phyloP scores from a whole-genome alignment of 148 eudicot species.

The Beta vulgaris region DNA sequence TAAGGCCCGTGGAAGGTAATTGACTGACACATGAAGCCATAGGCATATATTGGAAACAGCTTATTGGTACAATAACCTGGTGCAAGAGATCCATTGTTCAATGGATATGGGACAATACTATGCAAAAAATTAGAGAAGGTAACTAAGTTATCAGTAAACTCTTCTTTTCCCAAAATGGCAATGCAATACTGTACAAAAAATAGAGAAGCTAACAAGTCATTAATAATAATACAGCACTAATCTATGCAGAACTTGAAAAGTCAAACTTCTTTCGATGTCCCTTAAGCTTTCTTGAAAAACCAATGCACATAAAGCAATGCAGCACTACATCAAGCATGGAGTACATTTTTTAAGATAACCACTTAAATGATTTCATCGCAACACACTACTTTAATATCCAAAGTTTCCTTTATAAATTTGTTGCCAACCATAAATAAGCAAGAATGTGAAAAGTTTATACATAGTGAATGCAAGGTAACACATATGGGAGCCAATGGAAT shows the following conservation, averaged over 20 bases:
- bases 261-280: neutral
- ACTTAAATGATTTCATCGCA: neutral
- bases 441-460: neutral
- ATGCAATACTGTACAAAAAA: neutral
- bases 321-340: neutral
- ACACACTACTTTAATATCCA: neutral
- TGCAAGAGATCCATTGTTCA: no score
- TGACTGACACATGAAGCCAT: no score
- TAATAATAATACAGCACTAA: neutral
- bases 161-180: no score
- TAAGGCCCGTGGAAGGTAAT: no score
- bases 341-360: neutral
- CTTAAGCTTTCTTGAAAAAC: neutral
- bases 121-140: no score
- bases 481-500: neutral
- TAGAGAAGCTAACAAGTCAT: no score
- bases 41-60: no score
- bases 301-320: neutral
- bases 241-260: neutral
- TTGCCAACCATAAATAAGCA: neutral
- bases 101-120: no score
- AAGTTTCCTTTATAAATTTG: neutral
- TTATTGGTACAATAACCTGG: no score
- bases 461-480: neutral
- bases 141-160: no score